Evolutionary conservation across 2,329 filamentous ascomycete genomes (phyloP).

Genomic region (Elsinoe ampelina): DNA sequence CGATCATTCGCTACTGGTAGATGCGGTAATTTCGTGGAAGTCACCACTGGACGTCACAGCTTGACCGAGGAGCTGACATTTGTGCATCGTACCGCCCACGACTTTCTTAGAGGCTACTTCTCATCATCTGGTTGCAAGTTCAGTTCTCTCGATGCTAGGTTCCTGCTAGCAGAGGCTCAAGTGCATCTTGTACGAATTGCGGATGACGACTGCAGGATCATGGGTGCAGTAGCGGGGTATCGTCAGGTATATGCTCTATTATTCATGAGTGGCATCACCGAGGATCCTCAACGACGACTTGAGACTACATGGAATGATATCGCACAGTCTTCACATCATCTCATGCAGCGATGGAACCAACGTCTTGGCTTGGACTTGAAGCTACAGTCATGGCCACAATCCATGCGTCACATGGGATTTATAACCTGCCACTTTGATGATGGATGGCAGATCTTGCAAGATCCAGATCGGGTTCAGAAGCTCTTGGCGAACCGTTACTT

Average conservation of each 20-base stretch:
- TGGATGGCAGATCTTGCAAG: not conserved
- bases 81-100: not conserved
- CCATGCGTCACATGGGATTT: not conserved
- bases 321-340: not conserved
- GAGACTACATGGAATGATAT: not conserved
- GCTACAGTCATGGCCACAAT: not conserved
- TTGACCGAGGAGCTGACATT: not conserved
- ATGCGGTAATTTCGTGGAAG: not conserved
- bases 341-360: not conserved
- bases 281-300: not conserved
- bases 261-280: not conserved
- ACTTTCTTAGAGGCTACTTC: not conserved
- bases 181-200: not conserved
- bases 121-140: not conserved
- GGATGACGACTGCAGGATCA: not conserved
- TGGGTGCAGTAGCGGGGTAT: not conserved
- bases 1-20: not conserved
- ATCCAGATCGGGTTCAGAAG: not conserved
- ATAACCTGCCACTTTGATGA: not conserved
- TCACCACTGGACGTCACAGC: not conserved
- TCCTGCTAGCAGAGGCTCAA: not conserved
- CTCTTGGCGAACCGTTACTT: not conserved
- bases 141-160: not conserved
- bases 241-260: not conserved
- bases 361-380: not conserved